Conservation (phyloP, 169 alveolate species). For the Plasmodium coatneyi region DNA sequence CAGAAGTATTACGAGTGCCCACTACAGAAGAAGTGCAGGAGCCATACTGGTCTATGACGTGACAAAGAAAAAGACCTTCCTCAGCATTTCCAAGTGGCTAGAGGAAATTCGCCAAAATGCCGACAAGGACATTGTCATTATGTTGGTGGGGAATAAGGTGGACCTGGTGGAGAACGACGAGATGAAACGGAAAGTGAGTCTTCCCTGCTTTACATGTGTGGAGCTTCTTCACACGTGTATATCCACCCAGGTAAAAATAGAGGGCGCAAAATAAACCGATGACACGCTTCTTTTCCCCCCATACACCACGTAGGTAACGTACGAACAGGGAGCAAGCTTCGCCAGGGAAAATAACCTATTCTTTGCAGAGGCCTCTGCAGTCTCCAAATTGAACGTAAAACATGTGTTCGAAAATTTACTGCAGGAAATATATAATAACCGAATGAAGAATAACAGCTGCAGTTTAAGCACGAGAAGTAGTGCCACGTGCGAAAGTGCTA, state of each 20-base stretch:
- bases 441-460: conserved; percentile 34
- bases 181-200: conserved; percentile 90
- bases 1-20: conserved; percentile 95
- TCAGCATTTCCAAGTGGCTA: conserved; percentile 93
- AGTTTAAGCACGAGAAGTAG: conserved; percentile 36
- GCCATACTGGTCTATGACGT: conserved; percentile 96
- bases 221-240: background rate
- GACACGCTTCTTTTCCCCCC: background rate
- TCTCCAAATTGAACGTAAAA: conserved; percentile 95
- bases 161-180: conserved; percentile 95
- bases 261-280: background rate
- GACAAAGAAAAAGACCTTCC: conserved; percentile 92
- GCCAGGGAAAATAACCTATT: conserved; percentile 92
- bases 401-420: conserved; percentile 95
- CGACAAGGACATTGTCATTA: conserved; percentile 97
- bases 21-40: conserved; percentile 96
- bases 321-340: conserved; percentile 89
- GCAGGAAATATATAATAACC: conserved; percentile 88
- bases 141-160: conserved; percentile 99
- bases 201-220: background rate
- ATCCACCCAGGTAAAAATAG: background rate
- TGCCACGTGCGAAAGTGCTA: conserved; percentile 55
- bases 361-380: conserved; percentile 97
- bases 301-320: conserved; percentile 36
- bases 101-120: conserved; percentile 98